phyloP scores from a whole-genome alignment of 768 basidiomycete species.

The Psilocybe subaeruginosa region DNA sequence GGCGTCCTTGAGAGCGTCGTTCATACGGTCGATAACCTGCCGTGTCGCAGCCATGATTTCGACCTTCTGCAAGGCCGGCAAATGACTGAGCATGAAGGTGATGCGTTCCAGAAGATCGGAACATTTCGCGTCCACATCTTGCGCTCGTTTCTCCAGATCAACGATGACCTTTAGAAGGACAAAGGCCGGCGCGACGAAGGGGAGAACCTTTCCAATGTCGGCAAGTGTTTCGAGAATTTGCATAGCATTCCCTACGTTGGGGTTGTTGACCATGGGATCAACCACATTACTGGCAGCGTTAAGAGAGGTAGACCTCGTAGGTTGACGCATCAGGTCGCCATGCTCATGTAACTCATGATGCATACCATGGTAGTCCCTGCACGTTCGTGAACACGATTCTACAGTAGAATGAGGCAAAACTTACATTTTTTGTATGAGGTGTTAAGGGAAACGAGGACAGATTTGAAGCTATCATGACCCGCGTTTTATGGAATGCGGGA shows the following conservation, averaged over 20 bases:
- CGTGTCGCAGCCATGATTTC: constrained; percentile 35
- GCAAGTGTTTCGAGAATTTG: constrained; percentile 33
- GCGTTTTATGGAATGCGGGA: neutral
- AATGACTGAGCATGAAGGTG: constrained; percentile 44
- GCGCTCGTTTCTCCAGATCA: constrained; percentile 37
- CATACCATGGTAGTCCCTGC: constrained; percentile 15
- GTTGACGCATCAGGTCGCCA: constrained; percentile 1
- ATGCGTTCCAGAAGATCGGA: constrained; percentile 43
- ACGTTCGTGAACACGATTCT: neutral
- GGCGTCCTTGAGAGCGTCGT: constrained; percentile 37
- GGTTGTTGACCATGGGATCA: constrained; percentile 22
- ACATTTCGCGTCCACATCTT: constrained; percentile 43
- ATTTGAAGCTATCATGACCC: neutral
- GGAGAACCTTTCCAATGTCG: constrained; percentile 37
- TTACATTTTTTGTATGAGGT: neutral
- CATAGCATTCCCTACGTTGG: constrained; percentile 29
- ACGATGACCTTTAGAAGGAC: constrained; percentile 42
- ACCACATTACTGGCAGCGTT: constrained; percentile 17
- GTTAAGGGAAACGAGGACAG: neutral
- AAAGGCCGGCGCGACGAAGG: constrained; percentile 41
- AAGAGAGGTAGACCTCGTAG: constrained; percentile 9
- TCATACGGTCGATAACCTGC: constrained; percentile 41
- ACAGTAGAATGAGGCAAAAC: neutral
- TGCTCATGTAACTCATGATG: constrained; percentile 9
- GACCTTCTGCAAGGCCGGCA: constrained; percentile 35